A percentile compares a stretch with the other conserved stretches of the same genome.
phyloP scores from a whole-genome alignment of 2,329 filamentous ascomycete genomes.

The Rhexocercosporidium sp. region DNA sequence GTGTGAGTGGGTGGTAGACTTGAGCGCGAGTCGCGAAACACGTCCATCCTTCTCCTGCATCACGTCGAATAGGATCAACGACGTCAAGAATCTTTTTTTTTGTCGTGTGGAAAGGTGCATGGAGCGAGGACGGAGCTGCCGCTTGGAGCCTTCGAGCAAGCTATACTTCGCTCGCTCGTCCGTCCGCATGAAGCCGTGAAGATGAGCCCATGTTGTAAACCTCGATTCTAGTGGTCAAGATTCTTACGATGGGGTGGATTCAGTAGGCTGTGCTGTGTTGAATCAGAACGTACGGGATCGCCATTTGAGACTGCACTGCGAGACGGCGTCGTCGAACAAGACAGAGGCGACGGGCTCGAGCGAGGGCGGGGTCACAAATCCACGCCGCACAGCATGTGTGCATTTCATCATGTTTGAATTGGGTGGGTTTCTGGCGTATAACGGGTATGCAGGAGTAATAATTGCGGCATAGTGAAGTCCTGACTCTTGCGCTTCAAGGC shows the following conservation, averaged over 20 bases:
- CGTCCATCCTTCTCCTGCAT: slow-evolving; percentile 5
- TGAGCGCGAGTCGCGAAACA: slow-evolving; percentile 18
- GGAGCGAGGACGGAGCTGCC: slow-evolving; percentile 26
- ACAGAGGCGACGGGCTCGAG: slow-evolving; percentile 19
- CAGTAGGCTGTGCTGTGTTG: slow-evolving; percentile 18
- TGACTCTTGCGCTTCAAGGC: slow-evolving; percentile 12
- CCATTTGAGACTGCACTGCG: slow-evolving; percentile 13
- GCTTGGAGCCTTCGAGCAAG: slow-evolving; percentile 23
- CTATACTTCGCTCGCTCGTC: slow-evolving; percentile 16
- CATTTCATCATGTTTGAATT: slow-evolving; percentile 9
- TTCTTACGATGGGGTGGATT: slow-evolving; percentile 13
- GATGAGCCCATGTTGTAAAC: slow-evolving; percentile 21
- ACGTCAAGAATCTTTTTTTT: slow-evolving; percentile 17
- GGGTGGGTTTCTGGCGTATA: background rate
- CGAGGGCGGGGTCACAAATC: background rate
- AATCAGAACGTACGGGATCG: slow-evolving; percentile 20
- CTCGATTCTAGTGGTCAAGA: slow-evolving; percentile 14
- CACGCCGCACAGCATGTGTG: background rate
- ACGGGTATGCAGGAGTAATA: slow-evolving; percentile 3
- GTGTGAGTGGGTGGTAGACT: slow-evolving; percentile 34
- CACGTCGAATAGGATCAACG: slow-evolving; percentile 26
- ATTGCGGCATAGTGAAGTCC: slow-evolving; percentile 4
- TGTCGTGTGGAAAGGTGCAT: slow-evolving; percentile 20
- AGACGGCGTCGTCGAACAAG: slow-evolving; percentile 3
- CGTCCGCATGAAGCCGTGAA: slow-evolving; percentile 31